These are phyloP conservation scores for Cruciata laevipes DNA, from an alignment of 257 asterid genomes.

Conservation along the genomic window DNA sequence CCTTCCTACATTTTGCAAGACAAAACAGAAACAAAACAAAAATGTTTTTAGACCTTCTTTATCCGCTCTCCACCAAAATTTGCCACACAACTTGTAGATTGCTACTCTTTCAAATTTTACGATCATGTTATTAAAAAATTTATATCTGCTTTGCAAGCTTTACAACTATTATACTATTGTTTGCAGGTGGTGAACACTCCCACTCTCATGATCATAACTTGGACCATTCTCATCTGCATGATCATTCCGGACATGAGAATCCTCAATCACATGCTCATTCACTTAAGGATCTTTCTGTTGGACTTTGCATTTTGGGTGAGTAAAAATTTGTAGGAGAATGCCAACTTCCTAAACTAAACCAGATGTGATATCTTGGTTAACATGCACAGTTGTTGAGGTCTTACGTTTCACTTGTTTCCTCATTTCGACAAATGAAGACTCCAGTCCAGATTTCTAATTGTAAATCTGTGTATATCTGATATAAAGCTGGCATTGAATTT, in stretches of 20 bases:
- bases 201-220: constrained; percentile 69
- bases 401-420: not conserved
- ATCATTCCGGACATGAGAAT: constrained; percentile 33
- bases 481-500: not conserved
- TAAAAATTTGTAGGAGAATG: constrained; percentile 1
- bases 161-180: not conserved
- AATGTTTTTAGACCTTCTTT: not conserved
- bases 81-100: not conserved
- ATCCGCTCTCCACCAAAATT: too few species aligned
- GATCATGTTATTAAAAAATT: too few species aligned
- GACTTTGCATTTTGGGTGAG: constrained; percentile 85
- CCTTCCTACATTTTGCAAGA: not conserved
- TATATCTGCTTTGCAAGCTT: not conserved
- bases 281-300: constrained; percentile 76
- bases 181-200: constrained; percentile 78
- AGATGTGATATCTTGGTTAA: not conserved
- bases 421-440: not conserved
- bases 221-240: constrained; percentile 48
- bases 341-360: not conserved
- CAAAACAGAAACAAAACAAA: not conserved
- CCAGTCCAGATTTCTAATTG: not conserved
- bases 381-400: not conserved
- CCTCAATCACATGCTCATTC: constrained; percentile 72
- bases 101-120: not conserved
- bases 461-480: too few species aligned